Percentiles rank a stretch among this genome's conserved stretches.
Conservation (phyloP, 2,329 filamentous ascomycete genomes). For the Epichloe coenophiala region DNA sequence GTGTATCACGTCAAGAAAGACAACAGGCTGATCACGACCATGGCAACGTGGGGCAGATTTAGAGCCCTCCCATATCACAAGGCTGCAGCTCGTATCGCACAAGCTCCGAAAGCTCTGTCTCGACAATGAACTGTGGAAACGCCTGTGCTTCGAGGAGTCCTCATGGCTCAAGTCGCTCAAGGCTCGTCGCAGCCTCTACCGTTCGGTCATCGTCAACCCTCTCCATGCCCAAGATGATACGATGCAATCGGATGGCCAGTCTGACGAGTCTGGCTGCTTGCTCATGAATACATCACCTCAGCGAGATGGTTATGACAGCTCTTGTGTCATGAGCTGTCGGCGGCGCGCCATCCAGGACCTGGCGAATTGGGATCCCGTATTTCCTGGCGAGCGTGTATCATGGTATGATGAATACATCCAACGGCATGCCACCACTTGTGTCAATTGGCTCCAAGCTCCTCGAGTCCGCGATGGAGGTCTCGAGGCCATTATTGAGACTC, state of each 20-base stretch:
- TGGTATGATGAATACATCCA: slow-evolving; percentile 90
- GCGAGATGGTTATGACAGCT: not conserved
- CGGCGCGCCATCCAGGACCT: slow-evolving; percentile 35
- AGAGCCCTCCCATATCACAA: slow-evolving; percentile 35
- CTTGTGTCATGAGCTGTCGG: not conserved
- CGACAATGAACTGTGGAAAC: slow-evolving; percentile 66
- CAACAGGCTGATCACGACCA: not conserved
- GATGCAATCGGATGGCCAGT: slow-evolving; percentile 6
- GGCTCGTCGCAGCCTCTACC: slow-evolving; percentile 19
- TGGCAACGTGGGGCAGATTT: slow-evolving; percentile 15
- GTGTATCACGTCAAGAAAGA: not conserved
- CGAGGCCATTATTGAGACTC: slow-evolving; percentile 47
- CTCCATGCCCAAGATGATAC: not conserved
- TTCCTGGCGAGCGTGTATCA: slow-evolving; percentile 54
- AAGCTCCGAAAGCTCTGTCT: slow-evolving; percentile 53
- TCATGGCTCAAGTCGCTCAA: slow-evolving; percentile 48
- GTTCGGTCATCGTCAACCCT: slow-evolving; percentile 12
- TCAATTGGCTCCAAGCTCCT: slow-evolving; percentile 65
- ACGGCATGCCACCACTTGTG: slow-evolving; percentile 56
- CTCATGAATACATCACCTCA: not conserved
- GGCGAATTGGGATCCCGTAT: slow-evolving; percentile 74
- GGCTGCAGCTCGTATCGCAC: slow-evolving; percentile 55
- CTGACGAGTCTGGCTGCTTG: not conserved
- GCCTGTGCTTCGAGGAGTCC: slow-evolving; percentile 59
- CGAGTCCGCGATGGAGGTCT: slow-evolving; percentile 25